phyloP scores from a whole-genome alignment of 2,329 filamentous ascomycete species.

The Aspergillus pseudoviridinutans region DNA sequence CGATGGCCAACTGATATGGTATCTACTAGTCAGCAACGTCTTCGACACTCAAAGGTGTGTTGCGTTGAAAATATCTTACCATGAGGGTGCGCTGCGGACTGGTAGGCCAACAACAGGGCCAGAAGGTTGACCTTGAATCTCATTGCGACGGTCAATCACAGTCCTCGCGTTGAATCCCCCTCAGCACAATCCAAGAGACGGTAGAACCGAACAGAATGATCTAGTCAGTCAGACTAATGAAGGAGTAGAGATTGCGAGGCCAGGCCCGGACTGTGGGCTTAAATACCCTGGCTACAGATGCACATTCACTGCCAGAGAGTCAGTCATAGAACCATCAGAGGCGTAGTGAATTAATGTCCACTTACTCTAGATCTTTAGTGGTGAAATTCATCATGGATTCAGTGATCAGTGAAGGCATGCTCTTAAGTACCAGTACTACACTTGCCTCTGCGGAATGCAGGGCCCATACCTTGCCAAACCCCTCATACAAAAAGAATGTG shows the following conservation, averaged over 20 bases:
- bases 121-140: constrained; percentile 15
- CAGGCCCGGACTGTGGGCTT: background rate
- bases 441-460: constrained; percentile 17
- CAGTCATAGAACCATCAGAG: background rate
- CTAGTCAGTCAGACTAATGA: background rate
- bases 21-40: constrained; percentile 1
- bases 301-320: background rate
- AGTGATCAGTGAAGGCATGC: background rate
- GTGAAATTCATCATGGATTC: background rate
- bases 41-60: constrained; percentile 14
- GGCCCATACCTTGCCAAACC: constrained; percentile 13
- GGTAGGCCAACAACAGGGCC: constrained; percentile 17
- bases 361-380: background rate
- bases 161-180: background rate
- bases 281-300: background rate
- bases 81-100: constrained; percentile 19
- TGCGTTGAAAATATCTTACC: constrained; percentile 14
- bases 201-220: background rate
- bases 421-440: background rate
- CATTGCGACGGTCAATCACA: constrained; percentile 8
- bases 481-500: constrained; percentile 2
- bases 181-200: background rate
- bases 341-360: background rate
- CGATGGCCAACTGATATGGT: background rate
- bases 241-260: background rate